Evolutionary conservation across 2,329 filamentous ascomycete species (phyloP).

Genomic region (Penicillium sp.): DNA sequence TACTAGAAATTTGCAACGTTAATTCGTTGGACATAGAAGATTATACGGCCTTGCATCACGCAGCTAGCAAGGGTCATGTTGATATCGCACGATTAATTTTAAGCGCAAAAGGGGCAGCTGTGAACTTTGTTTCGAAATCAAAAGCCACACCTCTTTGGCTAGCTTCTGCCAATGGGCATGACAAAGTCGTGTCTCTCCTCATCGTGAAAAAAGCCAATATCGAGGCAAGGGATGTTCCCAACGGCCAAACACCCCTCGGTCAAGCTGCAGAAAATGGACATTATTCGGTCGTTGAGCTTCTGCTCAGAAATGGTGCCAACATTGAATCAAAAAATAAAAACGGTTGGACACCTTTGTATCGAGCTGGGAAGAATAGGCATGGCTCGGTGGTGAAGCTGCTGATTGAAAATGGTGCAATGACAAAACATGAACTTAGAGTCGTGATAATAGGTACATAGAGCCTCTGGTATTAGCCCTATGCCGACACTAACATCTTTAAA

Average conservation of each 20-base stretch:
- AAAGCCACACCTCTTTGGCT: conserved; percentile 10
- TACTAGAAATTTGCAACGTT: conserved; percentile 7
- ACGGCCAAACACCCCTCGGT: conserved; percentile 5
- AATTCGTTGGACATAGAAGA: conserved; percentile 5
- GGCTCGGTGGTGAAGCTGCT: neutral
- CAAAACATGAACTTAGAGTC: neutral
- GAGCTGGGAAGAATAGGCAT: neutral
- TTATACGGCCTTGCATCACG: conserved; percentile 13
- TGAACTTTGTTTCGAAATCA: conserved; percentile 3
- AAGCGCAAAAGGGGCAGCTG: neutral
- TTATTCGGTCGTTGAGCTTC: conserved; percentile 4
- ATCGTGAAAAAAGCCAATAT: neutral
- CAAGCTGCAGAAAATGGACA: conserved; percentile 5
- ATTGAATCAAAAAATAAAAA: neutral
- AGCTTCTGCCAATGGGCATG: conserved; percentile 10
- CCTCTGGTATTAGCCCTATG: neutral
- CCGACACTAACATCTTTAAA: neutral
- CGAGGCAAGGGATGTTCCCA: neutral
- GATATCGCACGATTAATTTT: conserved; percentile 6
- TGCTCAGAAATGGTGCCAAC: neutral
- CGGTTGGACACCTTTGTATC: neutral
- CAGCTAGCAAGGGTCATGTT: conserved; percentile 5
- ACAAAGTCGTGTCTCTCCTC: conserved; percentile 7
- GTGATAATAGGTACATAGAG: neutral
- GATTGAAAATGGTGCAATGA: neutral